A percentile compares a stretch with the other conserved stretches of the same genome.
These are phyloP conservation scores for Rhodomyrtus tomentosa DNA, from an alignment of 345 rosid genomes.

Conservation along the genomic window DNA sequence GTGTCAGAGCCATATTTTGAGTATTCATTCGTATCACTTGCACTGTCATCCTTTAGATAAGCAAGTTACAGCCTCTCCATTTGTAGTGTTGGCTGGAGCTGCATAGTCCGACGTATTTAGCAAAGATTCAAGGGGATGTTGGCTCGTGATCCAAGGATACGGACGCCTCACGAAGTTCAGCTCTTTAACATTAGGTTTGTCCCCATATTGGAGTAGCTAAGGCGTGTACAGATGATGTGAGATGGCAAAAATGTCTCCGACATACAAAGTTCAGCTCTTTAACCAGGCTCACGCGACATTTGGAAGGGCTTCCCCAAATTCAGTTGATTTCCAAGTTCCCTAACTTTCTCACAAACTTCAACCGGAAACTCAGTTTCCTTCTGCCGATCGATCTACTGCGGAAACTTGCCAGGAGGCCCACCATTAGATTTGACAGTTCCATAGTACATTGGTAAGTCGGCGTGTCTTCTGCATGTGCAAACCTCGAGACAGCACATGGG, in stretches of 20 bases:
- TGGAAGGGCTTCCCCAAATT: not conserved
- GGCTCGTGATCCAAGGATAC: too few relatives aligned
- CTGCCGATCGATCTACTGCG: not conserved
- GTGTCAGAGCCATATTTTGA: not conserved
- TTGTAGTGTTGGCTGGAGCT: not conserved
- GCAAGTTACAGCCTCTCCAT: not conserved
- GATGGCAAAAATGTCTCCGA: not conserved
- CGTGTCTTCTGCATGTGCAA: not conserved
- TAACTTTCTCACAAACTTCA: not conserved
- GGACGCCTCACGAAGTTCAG: not conserved
- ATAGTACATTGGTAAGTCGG: not conserved
- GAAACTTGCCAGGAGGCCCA: not conserved
- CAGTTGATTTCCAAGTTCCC: not conserved
- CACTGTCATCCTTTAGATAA: not conserved
- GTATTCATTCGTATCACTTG: not conserved
- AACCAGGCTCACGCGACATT: not conserved
- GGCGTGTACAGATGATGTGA: not conserved
- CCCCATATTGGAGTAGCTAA: not conserved
- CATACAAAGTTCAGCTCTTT: not conserved
- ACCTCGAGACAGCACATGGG: too few relatives aligned
- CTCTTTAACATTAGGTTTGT: not conserved
- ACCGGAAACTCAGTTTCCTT: not conserved
- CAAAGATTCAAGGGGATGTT: too few relatives aligned
- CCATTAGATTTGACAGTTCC: not conserved
- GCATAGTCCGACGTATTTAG: not conserved